A percentile compares a stretch with the other conserved stretches of the same genome.
Conservation (phyloP, 805 yeast genomes). For the Myxozyma sirexii region DNA sequence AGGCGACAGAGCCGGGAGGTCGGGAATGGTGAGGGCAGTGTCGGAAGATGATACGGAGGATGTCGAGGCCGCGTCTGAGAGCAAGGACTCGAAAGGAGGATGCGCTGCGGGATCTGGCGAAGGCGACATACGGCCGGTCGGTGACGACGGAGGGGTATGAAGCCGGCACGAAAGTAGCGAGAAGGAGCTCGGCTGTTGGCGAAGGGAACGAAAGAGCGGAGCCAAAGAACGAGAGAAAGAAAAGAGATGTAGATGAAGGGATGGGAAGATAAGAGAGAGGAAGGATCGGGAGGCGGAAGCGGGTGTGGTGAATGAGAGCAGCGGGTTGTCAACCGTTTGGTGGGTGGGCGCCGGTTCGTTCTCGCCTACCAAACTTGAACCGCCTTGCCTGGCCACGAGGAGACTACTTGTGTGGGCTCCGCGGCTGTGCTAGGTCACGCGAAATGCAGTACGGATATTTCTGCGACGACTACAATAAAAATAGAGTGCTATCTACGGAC, state of each 20-base stretch:
- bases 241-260: background rate
- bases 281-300: background rate
- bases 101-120: slow-evolving; percentile 12
- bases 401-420: no score
- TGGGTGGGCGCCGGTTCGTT: slow-evolving; percentile 15
- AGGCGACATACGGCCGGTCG: slow-evolving; percentile 3
- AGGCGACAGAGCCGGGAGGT: slow-evolving; percentile 2
- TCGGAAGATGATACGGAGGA: slow-evolving; percentile 17
- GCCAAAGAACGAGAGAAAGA: background rate
- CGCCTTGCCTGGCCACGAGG: slow-evolving; percentile 1
- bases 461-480: no score
- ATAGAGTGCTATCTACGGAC: no score
- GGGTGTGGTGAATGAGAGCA: slow-evolving; percentile 1
- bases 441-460: no score
- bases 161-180: background rate
- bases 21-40: slow-evolving; percentile 21
- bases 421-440: no score
- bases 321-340: background rate
- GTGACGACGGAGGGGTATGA: background rate
- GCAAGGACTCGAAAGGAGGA: slow-evolving; percentile 6
- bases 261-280: background rate
- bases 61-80: slow-evolving; percentile 22
- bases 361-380: slow-evolving; percentile 4
- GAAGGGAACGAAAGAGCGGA: background rate
- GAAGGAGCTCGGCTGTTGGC: background rate